phyloP scores from a whole-genome alignment of 83 land plant species.

The Picea mariana region DNA sequence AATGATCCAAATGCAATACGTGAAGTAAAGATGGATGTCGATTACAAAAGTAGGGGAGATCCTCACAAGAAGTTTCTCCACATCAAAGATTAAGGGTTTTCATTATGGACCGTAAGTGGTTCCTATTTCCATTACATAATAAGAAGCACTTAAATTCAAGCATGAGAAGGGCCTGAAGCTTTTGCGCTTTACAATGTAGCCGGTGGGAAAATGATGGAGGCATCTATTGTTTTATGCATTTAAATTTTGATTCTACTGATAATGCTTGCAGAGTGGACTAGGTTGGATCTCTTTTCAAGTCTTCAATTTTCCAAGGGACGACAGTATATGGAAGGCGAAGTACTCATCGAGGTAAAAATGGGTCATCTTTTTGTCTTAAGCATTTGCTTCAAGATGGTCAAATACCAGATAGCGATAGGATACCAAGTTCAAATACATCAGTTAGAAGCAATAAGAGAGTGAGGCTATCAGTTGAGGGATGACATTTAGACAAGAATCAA shows the following conservation, averaged over 20 bases:
- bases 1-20: no score
- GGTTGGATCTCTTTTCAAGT: slow-evolving; percentile 20
- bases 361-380: slow-evolving; percentile 74
- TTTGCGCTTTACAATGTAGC: slow-evolving; percentile 76
- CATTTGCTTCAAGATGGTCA: slow-evolving; percentile 42
- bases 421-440: not conserved
- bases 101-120: no score
- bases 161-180: no score
- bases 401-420: not conserved
- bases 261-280: slow-evolving; percentile 32
- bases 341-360: slow-evolving; percentile 70
- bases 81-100: no score
- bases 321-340: slow-evolving; percentile 74
- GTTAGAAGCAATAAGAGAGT: not conserved
- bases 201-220: slow-evolving; percentile 78
- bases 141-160: no score
- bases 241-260: slow-evolving; percentile 38
- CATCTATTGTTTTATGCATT: slow-evolving; percentile 74
- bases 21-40: no score
- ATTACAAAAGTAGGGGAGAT: no score
- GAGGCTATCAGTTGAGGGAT: slow-evolving; percentile 7
- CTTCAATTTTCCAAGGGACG: slow-evolving; percentile 73
- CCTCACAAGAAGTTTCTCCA: no score
- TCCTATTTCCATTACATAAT: no score
- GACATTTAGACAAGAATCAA: not conserved